Evolutionary conservation across 345 rosid species (phyloP).

Genomic region (Pistacia atlantica): DNA sequence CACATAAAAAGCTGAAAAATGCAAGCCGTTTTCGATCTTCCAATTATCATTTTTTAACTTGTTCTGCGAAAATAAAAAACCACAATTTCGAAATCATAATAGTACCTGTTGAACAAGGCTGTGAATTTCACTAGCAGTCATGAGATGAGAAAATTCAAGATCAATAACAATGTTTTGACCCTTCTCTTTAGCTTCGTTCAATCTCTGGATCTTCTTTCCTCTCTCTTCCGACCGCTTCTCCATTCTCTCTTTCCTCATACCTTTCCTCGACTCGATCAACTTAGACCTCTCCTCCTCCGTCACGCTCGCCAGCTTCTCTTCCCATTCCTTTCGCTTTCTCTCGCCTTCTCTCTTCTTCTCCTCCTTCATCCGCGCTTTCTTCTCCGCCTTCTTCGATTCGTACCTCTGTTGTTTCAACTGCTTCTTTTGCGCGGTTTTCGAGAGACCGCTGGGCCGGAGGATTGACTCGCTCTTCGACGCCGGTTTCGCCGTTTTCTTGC

Average conservation of each 20-base stretch:
- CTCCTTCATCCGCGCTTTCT: slow-evolving; percentile 73
- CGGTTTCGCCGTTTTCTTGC: slow-evolving; percentile 23
- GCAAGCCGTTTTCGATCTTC: too few species aligned
- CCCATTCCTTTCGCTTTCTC: slow-evolving; percentile 66
- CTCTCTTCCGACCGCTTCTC: slow-evolving; percentile 73
- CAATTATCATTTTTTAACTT: too few species aligned
- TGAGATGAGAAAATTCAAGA: slow-evolving; percentile 78
- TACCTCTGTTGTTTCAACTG: slow-evolving; percentile 70
- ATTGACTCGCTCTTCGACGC: slow-evolving; percentile 18
- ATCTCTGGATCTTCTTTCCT: slow-evolving; percentile 57
- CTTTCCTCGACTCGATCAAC: slow-evolving; percentile 70
- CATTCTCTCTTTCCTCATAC: slow-evolving; percentile 70
- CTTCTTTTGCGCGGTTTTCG: slow-evolving; percentile 85
- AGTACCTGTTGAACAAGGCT: slow-evolving; percentile 90
- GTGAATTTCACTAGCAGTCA: slow-evolving; percentile 72
- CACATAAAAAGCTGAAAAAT: too few species aligned
- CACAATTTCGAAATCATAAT: background rate
- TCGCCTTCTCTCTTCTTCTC: slow-evolving; percentile 68
- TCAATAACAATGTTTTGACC: slow-evolving; percentile 85
- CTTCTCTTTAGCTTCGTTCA: slow-evolving; percentile 53
- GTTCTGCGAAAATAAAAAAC: too few species aligned
- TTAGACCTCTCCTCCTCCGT: slow-evolving; percentile 68
- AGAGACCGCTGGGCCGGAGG: slow-evolving; percentile 32
- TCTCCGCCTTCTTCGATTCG: slow-evolving; percentile 89
- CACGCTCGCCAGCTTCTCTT: slow-evolving; percentile 44